Evolutionary conservation across 1,284 basidiomycete species (phyloP), one percentile per base, ranked within the genome.

Genomic region (Naganishia sp.): DNA sequence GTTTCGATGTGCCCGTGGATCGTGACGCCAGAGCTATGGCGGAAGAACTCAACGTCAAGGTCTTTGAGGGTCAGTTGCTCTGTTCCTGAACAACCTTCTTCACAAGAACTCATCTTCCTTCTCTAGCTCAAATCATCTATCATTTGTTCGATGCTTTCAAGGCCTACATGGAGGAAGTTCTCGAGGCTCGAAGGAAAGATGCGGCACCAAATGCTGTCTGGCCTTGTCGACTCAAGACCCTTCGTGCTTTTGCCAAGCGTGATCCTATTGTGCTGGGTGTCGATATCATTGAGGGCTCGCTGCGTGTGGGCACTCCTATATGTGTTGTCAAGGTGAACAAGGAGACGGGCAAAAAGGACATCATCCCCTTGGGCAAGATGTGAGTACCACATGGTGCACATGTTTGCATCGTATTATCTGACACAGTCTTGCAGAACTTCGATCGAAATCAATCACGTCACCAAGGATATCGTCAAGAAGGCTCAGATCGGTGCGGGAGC

Each of bases 181-280:
- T 85, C 70, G 96, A 97, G 78, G 91, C 90, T n/a, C 94, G 94
- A 81, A 86, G 91, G 67, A 86, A 83, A 73, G 95, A 95, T 77
- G 93, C 94, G 1, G 92, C 94, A 1, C 92, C 92, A 17, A 90
- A 90, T 72, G 96, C 96, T 42, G 90, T 99, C 28, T 99, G 95
- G 94, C 96, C 96, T 0, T 95, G 93, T 78, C 86, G 92, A 67
- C 85, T 99, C 72, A 94, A 92, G 83, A 91, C 84, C 70, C 90
- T 99, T 70, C 90, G 92, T 28, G 88, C 87, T 35, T 99, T 99
- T 79, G 91, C 92, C 79, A 95, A 95, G 82, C 89, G 96, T 66
- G 95, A 99, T 78, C 96, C 94, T 1, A 94, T 99, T 75, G 97
- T 99, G 70, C 81, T 99, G 49, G 96, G 96, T 71, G 94, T 95